phyloP scores from a whole-genome alignment of 768 basidiomycete species.

The Boletus vermiculosoides region DNA sequence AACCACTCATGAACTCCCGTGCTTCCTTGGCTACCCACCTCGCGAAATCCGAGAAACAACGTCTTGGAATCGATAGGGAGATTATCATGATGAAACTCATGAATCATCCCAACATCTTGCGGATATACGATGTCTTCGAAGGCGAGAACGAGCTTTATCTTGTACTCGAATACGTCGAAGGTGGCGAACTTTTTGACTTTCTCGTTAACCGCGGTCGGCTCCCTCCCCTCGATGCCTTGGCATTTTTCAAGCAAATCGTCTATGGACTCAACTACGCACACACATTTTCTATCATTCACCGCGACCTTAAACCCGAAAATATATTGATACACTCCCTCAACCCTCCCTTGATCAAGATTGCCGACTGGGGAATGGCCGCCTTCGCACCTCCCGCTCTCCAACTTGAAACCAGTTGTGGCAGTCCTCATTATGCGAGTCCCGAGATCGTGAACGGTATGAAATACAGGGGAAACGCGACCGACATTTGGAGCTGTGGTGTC shows the following conservation, averaged over 20 bases:
- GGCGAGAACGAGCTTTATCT: slow-evolving; percentile 88
- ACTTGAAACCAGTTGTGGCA: slow-evolving; percentile 93
- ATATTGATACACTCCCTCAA: slow-evolving; percentile 83
- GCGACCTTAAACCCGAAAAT: slow-evolving; percentile 98
- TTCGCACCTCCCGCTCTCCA: slow-evolving; percentile 83
- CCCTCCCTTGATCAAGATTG: slow-evolving; percentile 88
- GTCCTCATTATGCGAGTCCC: slow-evolving; percentile 95
- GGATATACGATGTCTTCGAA: slow-evolving; percentile 95
- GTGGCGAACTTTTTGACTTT: slow-evolving; percentile 96
- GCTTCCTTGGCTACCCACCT: slow-evolving; percentile 62
- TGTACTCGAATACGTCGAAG: slow-evolving; percentile 92
- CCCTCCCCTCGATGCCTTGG: slow-evolving; percentile 75
- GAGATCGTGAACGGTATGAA: slow-evolving; percentile 92
- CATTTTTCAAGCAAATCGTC: slow-evolving; percentile 94
- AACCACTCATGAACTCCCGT: slow-evolving; percentile 72
- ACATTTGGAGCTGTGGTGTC: slow-evolving; percentile 97
- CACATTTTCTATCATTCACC: slow-evolving; percentile 95
- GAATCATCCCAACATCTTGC: slow-evolving; percentile 96
- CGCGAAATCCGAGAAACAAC: slow-evolving; percentile 75
- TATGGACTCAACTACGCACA: slow-evolving; percentile 96
- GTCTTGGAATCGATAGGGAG: slow-evolving; percentile 87
- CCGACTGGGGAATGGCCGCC: slow-evolving; percentile 98
- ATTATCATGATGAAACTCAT: slow-evolving; percentile 99
- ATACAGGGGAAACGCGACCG: slow-evolving; percentile 87
- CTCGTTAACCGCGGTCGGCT: slow-evolving; percentile 87